These are phyloP conservation scores for Phyllosticta citribraziliensis DNA, from an alignment of 2,329 filamentous ascomycete species.

Conservation along the genomic window DNA sequence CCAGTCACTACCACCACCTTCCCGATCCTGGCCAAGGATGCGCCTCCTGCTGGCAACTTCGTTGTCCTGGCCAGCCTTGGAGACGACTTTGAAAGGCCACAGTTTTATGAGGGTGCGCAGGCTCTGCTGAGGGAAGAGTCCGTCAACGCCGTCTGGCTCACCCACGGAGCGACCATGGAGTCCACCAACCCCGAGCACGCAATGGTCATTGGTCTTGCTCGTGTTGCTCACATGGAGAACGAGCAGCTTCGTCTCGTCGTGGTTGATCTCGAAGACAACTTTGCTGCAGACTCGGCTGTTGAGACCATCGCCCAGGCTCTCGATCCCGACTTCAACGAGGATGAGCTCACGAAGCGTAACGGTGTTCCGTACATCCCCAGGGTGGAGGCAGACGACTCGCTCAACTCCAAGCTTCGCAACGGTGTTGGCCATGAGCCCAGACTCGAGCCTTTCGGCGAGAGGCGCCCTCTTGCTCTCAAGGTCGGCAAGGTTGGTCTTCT, in stretches of 20 bases:
- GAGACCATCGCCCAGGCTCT: background rate
- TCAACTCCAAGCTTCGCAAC: background rate
- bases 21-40: background rate
- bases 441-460: background rate
- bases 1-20: background rate
- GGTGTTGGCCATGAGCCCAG: background rate
- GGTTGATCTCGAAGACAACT: background rate
- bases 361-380: background rate
- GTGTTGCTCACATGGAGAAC: background rate
- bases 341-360: background rate
- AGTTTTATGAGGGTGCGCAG: background rate
- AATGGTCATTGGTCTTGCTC: background rate
- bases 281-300: background rate
- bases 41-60: background rate
- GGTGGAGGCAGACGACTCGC: background rate
- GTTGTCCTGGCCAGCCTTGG: background rate
- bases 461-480: background rate
- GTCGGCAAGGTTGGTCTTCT: background rate
- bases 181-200: background rate
- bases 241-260: background rate
- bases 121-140: background rate
- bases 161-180: background rate
- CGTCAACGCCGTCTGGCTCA: background rate
- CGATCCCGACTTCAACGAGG: background rate
- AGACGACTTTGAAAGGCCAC: background rate